Conservation (phyloP, 768 basidiomycete species). For the Pisolithus orientalis region DNA sequence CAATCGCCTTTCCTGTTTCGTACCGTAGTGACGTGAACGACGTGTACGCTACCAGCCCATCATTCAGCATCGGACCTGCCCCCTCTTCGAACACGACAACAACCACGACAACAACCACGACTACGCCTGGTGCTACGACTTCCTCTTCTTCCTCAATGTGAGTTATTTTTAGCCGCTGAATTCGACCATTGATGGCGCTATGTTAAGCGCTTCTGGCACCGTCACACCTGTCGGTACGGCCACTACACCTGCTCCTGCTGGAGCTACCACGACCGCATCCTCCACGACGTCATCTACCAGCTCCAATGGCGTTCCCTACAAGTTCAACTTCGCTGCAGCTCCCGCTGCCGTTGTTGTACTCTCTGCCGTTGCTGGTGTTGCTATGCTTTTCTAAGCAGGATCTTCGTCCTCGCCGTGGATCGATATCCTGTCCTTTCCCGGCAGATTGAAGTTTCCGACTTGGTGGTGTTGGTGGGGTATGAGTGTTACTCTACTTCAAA, state of each 20-base stretch:
- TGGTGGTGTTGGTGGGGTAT: too few relatives aligned
- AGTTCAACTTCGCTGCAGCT: constrained; percentile 26
- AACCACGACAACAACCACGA: constrained; percentile 4
- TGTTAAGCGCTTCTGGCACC: background rate
- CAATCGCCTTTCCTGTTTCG: background rate
- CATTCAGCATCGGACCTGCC: constrained; percentile 36
- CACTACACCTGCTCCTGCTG: constrained; percentile 3
- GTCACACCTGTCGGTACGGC: constrained; percentile 9
- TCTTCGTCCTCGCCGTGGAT: too few relatives aligned
- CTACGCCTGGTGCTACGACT: constrained; percentile 8
- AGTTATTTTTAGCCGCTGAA: background rate
- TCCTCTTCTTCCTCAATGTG: constrained; percentile 5
- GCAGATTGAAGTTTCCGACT: too few relatives aligned
- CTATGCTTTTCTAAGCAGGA: constrained; percentile 35
- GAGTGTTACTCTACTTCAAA: too few relatives aligned
- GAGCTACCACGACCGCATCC: constrained; percentile 3
- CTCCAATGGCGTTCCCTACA: constrained; percentile 25
- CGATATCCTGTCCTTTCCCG: too few relatives aligned
- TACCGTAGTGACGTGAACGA: constrained; percentile 35
- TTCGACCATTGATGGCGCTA: background rate
- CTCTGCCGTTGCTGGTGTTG: constrained; percentile 45
- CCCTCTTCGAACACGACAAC: constrained; percentile 2
- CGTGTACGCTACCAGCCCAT: constrained; percentile 32
- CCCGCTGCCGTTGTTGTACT: constrained; percentile 32
- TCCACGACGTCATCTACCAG: constrained; percentile 14